phyloP scores from a whole-genome alignment of 1,284 basidiomycete species.

The Trametes sp. region DNA sequence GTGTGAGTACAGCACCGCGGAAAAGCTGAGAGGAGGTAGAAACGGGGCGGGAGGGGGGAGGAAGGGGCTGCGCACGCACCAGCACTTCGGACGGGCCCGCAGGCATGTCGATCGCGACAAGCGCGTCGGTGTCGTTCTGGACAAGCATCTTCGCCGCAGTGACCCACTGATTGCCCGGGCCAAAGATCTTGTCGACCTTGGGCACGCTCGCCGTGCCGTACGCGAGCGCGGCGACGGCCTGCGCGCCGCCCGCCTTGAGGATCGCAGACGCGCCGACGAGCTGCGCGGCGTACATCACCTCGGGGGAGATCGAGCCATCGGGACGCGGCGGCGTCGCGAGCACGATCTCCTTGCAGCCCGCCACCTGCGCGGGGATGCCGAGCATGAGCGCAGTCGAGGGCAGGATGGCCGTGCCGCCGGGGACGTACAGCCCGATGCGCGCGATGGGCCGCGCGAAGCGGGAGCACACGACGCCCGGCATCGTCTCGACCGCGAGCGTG shows the following conservation, averaged over 20 bases:
- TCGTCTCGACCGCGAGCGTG: slow-evolving; percentile 90
- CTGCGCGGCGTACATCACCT: slow-evolving; percentile 94
- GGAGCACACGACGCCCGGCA: slow-evolving; percentile 96
- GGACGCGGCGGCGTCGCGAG: slow-evolving; percentile 94
- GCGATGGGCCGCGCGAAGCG: slow-evolving; percentile 94
- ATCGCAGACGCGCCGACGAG: slow-evolving; percentile 89
- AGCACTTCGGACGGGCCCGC: slow-evolving; percentile 97
- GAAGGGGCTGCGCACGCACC: too few relatives aligned
- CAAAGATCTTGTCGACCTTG: slow-evolving; percentile 99
- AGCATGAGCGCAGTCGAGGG: slow-evolving; percentile 99
- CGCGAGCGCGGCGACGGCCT: slow-evolving; percentile 97
- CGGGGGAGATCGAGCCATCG: slow-evolving; percentile 91
- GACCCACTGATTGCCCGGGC: slow-evolving; percentile 99
- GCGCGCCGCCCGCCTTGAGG: slow-evolving; percentile 94
- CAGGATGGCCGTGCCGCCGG: slow-evolving; percentile 95
- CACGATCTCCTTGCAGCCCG: slow-evolving; percentile 92
- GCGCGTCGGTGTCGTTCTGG: slow-evolving; percentile 97
- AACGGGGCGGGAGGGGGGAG: too few relatives aligned
- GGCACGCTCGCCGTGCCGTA: slow-evolving; percentile 96
- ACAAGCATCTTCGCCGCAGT: slow-evolving; percentile 99
- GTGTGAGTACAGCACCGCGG: neutral
- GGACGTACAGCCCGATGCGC: slow-evolving; percentile 96
- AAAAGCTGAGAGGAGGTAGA: too few relatives aligned
- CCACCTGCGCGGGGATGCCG: slow-evolving; percentile 97
- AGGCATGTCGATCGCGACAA: slow-evolving; percentile 99